Conservation (phyloP, 148 eudicot species). For the Rhododendron ferrugineum region DNA sequence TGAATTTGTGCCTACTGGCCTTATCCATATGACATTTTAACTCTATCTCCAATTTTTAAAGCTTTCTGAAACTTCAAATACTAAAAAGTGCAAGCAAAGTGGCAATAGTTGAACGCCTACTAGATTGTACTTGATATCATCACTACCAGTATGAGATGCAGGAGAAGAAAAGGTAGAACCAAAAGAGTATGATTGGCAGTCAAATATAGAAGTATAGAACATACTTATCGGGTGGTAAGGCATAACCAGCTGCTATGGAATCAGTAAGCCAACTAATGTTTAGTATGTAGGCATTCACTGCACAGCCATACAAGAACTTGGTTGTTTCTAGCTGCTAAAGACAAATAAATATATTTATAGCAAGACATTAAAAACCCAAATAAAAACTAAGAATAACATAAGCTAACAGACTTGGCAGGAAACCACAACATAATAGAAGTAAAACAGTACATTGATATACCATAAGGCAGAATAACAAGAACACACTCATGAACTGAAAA, state of each 20-base stretch:
- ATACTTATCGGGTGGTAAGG: conserved; percentile 60
- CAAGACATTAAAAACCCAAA: conserved; percentile 1
- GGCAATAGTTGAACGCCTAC: not conserved
- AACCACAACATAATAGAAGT: not conserved
- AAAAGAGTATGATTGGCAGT: not conserved
- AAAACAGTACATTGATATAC: not conserved
- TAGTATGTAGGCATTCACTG: conserved; percentile 67
- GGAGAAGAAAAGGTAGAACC: not conserved
- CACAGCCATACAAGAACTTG: conserved; percentile 86
- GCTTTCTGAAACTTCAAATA: not conserved
- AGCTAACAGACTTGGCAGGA: not conserved
- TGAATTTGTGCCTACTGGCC: not conserved
- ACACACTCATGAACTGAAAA: not conserved
- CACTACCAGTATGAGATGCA: not conserved
- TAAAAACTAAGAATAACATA: conserved; percentile 5
- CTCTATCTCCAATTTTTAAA: not conserved
- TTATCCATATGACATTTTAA: not conserved
- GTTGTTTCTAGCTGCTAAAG: conserved; percentile 66
- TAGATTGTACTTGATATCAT: not conserved
- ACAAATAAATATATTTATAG: conserved; percentile 5
- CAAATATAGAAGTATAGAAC: conserved; percentile 13
- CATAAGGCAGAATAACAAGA: not conserved
- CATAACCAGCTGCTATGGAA: conserved; percentile 61
- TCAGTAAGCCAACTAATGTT: conserved; percentile 67
- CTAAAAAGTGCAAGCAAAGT: not conserved